Evolutionary conservation across 805 yeast species (phyloP), one percentile per base, ranked within the genome.

Genomic region (Wickerhamomyces bisporus): DNA sequence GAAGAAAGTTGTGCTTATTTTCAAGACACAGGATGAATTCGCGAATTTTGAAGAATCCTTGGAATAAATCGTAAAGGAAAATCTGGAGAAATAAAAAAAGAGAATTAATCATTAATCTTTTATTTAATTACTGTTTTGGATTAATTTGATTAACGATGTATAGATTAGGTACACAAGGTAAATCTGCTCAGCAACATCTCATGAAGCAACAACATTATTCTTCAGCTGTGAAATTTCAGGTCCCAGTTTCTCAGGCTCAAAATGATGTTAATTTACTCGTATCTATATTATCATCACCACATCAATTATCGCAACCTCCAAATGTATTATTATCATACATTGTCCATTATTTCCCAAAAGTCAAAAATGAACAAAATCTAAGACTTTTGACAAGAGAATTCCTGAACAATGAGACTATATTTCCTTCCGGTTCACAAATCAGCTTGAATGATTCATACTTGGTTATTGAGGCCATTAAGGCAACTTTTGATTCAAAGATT

Each of bases 401-500:
- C 35, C 52, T 71, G 38, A 59, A 61, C 39, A 64, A 58, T 36
- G 57, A 64, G 0, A 44, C 53, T 1, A 55, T 68, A 29, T 70
- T 65, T 19, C 30, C 31, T 4, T 30, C 20, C n/a, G 20, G 16
- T 30, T 9, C 58, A 2, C 34, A 39, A 26, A 30, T 44, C 12
- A 29, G 24, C 14, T 29, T 48, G 20, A 43, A 42, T 7, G 60
- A 56, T 6, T 54, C 58, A 25, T 70, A 69, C 45, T 41, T 61
- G 26, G 63, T 71, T 4, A 57, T 71, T n/a, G 77, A 72, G 45
- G 76, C 68, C 6, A 61, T 70, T 41, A 71, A 70, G 50, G 55
- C 71, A 13, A 56, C 67, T 12, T 49, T 66, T 12, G 76, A 71
- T 36, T 65, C 61, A 40, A 72, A 72, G 45, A 49, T 71, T 26